phyloP scores from a whole-genome alignment of 345 rosid species.

The Eutrema yunnanense region DNA sequence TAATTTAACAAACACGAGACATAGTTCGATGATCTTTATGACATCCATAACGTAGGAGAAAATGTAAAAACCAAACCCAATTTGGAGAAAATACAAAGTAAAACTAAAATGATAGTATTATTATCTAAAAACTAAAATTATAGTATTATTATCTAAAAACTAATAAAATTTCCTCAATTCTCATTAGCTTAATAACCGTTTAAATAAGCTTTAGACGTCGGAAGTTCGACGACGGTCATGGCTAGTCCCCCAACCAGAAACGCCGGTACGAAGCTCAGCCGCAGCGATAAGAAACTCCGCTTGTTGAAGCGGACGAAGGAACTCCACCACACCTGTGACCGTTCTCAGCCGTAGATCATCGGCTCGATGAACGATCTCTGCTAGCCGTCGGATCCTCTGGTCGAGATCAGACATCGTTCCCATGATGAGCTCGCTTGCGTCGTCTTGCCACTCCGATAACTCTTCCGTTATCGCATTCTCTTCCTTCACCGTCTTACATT shows the following conservation, averaged over 20 bases:
- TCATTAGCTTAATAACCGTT: neutral
- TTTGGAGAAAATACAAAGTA: conserved; percentile 22
- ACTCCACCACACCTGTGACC: conserved; percentile 44
- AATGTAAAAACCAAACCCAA: conserved; percentile 23
- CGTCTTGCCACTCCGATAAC: conserved; percentile 75
- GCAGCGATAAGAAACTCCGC: conserved; percentile 68
- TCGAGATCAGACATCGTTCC: conserved; percentile 25
- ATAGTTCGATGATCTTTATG: neutral
- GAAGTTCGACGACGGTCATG: conserved; percentile 39
- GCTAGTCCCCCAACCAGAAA: conserved; percentile 52
- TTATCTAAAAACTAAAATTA: neutral
- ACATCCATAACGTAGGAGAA: neutral
- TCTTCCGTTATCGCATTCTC: conserved; percentile 74
- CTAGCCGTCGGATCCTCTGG: conserved; percentile 42
- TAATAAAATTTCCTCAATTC: neutral
- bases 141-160: neutral
- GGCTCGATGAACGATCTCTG: conserved; percentile 43
- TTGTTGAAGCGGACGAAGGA: conserved; percentile 63
- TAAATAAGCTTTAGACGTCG: neutral
- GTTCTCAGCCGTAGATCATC: conserved; percentile 65
- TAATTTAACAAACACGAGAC: neutral
- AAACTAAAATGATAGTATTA: neutral
- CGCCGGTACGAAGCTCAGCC: conserved; percentile 65
- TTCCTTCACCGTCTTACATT: conserved; percentile 80
- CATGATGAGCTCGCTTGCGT: conserved; percentile 44